Percentiles rank a stretch among this genome's conserved stretches.
These are phyloP conservation scores for Lactarius sp. DNA, from an alignment of 768 basidiomycete species.

Conservation along the genomic window DNA sequence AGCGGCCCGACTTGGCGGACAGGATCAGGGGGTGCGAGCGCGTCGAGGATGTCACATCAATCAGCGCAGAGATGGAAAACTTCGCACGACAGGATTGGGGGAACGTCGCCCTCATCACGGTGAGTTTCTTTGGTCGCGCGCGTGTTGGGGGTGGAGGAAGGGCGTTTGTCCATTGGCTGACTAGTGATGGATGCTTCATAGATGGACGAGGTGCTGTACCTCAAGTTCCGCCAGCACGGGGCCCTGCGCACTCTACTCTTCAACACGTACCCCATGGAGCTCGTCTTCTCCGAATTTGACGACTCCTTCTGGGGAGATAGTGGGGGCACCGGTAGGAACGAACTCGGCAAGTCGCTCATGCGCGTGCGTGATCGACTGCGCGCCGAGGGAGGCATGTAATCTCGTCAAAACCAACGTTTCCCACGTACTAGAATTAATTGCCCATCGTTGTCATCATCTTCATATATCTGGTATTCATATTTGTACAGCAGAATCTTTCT, in stretches of 20 bases:
- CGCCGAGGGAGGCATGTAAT: too few relatives aligned
- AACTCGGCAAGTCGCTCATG: slow-evolving; percentile 50
- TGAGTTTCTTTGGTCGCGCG: too few relatives aligned
- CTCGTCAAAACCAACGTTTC: too few relatives aligned
- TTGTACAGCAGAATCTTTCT: too few relatives aligned
- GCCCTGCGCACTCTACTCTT: slow-evolving; percentile 51
- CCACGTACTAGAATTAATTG: too few relatives aligned
- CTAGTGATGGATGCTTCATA: slow-evolving; percentile 26
- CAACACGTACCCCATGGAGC: slow-evolving; percentile 42
- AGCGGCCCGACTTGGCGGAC: slow-evolving; percentile 48
- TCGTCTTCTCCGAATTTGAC: slow-evolving; percentile 45
- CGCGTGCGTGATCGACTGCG: too few relatives aligned
- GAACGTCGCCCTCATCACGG: too few relatives aligned
- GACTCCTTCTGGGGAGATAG: slow-evolving; percentile 72
- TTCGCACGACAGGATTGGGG: too few relatives aligned
- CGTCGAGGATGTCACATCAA: slow-evolving; percentile 37
- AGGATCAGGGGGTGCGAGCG: slow-evolving; percentile 43
- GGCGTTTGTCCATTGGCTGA: background rate
- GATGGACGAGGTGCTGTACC: slow-evolving; percentile 64
- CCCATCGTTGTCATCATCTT: too few relatives aligned
- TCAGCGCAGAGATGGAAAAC: slow-evolving; percentile 26
- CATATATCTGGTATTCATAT: too few relatives aligned
- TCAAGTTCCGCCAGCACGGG: too few relatives aligned
- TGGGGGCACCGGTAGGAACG: slow-evolving; percentile 49
- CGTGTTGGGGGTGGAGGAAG: slow-evolving; percentile 6